Conservation (phyloP, 345 rosid species). For the Rhodamnia argentea region DNA sequence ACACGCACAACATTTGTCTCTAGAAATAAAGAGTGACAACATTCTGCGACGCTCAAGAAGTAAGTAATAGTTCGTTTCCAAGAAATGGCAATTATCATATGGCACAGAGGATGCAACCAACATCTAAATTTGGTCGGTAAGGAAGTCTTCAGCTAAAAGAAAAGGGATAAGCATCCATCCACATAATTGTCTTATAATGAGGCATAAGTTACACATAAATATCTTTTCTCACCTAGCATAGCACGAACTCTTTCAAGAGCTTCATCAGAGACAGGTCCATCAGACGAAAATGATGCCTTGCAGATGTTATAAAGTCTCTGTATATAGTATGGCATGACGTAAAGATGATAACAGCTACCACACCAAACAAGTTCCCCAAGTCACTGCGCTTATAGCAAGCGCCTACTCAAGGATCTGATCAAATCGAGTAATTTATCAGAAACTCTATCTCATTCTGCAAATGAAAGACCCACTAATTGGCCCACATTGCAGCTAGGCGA, state of each 20-base stretch:
- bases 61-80: neutral
- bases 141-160: neutral
- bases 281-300: conserved; percentile 62
- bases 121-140: neutral
- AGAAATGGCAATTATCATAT: neutral
- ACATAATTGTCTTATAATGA: neutral
- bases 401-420: conserved; percentile 5
- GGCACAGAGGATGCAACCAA: neutral
- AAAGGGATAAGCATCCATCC: neutral
- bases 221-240: conserved; percentile 47
- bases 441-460: neutral
- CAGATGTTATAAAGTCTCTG: conserved; percentile 87
- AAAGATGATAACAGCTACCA: conserved; percentile 22
- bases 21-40: neutral
- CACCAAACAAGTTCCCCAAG: conserved; percentile 5
- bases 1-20: neutral
- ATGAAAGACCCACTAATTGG: neutral
- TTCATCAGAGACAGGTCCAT: conserved; percentile 76
- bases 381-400: conserved; percentile 15
- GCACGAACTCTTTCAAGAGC: conserved; percentile 64
- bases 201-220: neutral
- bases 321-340: conserved; percentile 62
- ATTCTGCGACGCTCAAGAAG: neutral
- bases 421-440: neutral
- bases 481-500: neutral